These are phyloP conservation scores for Jackrogersella multiformis DNA, from an alignment of 495 filamentous ascomycete species.

Conservation along the genomic window DNA sequence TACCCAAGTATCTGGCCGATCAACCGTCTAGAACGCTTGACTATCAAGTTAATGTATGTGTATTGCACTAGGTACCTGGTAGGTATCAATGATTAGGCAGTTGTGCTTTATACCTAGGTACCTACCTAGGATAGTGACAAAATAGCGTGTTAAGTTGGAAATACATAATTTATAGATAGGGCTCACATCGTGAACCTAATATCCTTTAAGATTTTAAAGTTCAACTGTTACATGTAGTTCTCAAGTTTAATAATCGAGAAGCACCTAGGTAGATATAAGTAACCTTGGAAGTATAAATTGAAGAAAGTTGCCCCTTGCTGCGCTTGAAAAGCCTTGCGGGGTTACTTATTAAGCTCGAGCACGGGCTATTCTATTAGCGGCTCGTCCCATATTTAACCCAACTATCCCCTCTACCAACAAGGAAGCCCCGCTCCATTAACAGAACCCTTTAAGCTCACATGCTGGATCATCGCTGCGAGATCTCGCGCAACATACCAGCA, in stretches of 20 bases:
- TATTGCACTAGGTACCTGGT: neutral
- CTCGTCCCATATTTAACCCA: neutral
- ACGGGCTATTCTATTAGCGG: constrained; percentile 9
- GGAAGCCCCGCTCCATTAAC: constrained; percentile 24
- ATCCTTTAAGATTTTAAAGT: too few species aligned
- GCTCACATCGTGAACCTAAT: too few species aligned
- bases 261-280: too few species aligned
- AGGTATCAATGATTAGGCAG: neutral
- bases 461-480: constrained; percentile 27
- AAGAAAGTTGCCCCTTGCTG: too few species aligned
- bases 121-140: neutral
- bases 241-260: neutral
- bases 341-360: too few species aligned
- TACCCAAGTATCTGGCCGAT: constrained; percentile 18
- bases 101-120: neutral
- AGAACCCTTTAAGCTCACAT: constrained; percentile 9
- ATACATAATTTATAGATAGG: too few species aligned
- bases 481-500: constrained; percentile 23
- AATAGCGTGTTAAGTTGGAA: too few species aligned
- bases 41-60: too few species aligned
- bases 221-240: neutral
- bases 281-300: too few species aligned
- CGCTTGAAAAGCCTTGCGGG: neutral
- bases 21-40: constrained; percentile 29
- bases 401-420: constrained; percentile 10